Conservation (phyloP, 2,329 filamentous ascomycete genomes). For the Zasmidium citrigriseum region DNA sequence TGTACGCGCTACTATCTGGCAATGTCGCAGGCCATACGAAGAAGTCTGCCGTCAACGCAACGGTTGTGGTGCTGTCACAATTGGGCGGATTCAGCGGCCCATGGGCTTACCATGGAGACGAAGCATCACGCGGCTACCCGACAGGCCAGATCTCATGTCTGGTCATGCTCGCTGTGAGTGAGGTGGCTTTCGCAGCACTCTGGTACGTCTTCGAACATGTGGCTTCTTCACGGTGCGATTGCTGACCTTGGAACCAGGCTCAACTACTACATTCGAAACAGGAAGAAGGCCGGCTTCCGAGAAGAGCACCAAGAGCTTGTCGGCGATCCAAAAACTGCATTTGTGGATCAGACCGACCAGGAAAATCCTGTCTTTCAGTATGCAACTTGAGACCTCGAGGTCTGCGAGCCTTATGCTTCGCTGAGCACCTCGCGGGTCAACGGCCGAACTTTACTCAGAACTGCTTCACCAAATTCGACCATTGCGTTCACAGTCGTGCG, state of each 20-base stretch:
- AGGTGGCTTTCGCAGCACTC: not conserved
- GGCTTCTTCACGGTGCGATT: not conserved
- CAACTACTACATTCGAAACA: not conserved
- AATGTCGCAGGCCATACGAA: conserved; percentile 1
- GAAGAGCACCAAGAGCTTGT: not conserved
- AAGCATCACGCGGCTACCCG: not conserved
- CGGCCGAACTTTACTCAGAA: not conserved
- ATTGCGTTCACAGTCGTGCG: too few species aligned
- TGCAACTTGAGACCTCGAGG: not conserved
- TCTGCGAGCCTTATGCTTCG: too few species aligned
- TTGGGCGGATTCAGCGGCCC: not conserved
- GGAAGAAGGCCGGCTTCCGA: not conserved
- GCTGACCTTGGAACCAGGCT: not conserved
- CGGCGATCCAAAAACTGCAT: not conserved
- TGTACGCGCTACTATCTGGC: too few species aligned
- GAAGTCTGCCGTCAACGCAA: conserved; percentile 2
- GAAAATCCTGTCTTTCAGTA: not conserved
- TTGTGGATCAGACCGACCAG: not conserved
- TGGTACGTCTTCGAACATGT: not conserved
- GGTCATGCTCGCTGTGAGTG: not conserved
- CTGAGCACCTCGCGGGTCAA: too few species aligned
- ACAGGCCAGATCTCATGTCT: conserved; percentile 1
- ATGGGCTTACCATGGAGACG: not conserved
- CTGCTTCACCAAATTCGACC: not conserved
- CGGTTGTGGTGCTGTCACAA: not conserved